Evolutionary conservation across 345 rosid genomes (phyloP).

Genomic region (Ailanthus altissimus): DNA sequence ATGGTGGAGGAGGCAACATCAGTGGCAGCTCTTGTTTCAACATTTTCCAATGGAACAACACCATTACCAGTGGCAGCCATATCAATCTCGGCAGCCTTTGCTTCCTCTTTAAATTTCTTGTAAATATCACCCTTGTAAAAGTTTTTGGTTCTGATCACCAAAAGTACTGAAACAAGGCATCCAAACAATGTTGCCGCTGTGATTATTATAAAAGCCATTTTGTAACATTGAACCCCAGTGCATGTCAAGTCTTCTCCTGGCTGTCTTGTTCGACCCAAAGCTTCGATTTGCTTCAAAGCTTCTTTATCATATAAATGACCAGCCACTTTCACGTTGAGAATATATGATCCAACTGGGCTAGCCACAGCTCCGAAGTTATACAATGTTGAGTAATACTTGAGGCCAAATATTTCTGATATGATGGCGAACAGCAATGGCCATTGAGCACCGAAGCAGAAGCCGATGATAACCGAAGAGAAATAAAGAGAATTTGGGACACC

Average conservation of each 20-base stretch:
- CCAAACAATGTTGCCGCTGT: constrained; percentile 36
- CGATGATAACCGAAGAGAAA: constrained; percentile 34
- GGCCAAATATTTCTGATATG: constrained; percentile 45
- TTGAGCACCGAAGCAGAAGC: constrained; percentile 51
- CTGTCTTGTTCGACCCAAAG: constrained; percentile 20
- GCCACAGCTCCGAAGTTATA: constrained; percentile 34
- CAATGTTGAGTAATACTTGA: constrained; percentile 47
- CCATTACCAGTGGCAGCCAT: not conserved
- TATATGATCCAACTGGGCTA: constrained; percentile 40
- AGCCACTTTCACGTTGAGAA: constrained; percentile 43
- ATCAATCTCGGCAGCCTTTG: constrained; percentile 17
- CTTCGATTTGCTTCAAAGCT: constrained; percentile 38
- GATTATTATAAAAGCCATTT: constrained; percentile 34
- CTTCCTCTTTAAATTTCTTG: constrained; percentile 33
- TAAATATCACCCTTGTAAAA: constrained; percentile 39
- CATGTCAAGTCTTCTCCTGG: constrained; percentile 31
- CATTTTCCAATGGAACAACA: not conserved
- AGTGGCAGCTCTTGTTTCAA: not conserved
- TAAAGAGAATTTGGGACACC: constrained; percentile 40
- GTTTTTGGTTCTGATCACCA: constrained; percentile 36
- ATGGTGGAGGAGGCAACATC: not conserved
- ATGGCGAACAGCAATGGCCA: constrained; percentile 45
- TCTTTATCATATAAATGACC: constrained; percentile 41
- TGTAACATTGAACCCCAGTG: constrained; percentile 33
- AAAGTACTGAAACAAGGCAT: constrained; percentile 23